These are phyloP conservation scores for Hygrophila difformis DNA, from an alignment of 257 asterid species.

Conservation along the genomic window DNA sequence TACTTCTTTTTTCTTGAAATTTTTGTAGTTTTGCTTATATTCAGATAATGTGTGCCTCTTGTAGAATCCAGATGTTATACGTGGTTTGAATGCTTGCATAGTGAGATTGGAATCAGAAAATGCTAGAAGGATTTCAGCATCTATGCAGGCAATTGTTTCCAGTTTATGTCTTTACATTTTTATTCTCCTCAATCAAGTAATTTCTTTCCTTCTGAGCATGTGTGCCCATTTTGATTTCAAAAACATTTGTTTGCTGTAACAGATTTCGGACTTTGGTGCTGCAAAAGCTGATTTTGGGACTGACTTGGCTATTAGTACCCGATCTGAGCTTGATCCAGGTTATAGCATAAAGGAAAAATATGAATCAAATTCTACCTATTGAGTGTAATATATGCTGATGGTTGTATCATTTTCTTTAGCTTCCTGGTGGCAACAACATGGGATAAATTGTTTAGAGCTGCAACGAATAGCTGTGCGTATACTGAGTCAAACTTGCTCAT, in stretches of 20 bases:
- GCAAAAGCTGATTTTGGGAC: conserved; percentile 97
- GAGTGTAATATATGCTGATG: conserved; percentile 23
- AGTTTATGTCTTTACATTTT: not conserved
- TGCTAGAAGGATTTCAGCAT: conserved; percentile 81
- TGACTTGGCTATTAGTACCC: conserved; percentile 83
- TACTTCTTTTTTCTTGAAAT: not conserved
- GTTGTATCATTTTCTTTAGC: conserved; percentile 36
- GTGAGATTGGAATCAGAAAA: conserved; percentile 72
- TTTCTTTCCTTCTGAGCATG: conserved; percentile 7
- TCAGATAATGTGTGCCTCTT: conserved; percentile 19
- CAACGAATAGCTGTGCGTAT: conserved; percentile 82
- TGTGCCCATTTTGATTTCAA: not conserved
- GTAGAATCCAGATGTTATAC: conserved; percentile 84
- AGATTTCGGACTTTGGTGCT: conserved; percentile 80
- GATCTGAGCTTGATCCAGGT: conserved; percentile 95
- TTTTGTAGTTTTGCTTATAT: conserved; percentile 5
- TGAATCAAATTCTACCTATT: conserved; percentile 2
- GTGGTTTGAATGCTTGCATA: conserved; percentile 86
- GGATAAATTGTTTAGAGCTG: conserved; percentile 85
- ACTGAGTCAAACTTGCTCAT: conserved; percentile 84
- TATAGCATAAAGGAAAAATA: conserved; percentile 18
- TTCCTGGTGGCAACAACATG: conserved; percentile 98
- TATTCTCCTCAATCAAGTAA: not conserved
- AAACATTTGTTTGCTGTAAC: conserved; percentile 17
- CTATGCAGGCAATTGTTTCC: conserved; percentile 65